A percentile compares a stretch with the other conserved stretches of the same genome.
phyloP scores from a whole-genome alignment of 2,329 filamentous ascomycete genomes.

The Colletotrichum karsti region DNA sequence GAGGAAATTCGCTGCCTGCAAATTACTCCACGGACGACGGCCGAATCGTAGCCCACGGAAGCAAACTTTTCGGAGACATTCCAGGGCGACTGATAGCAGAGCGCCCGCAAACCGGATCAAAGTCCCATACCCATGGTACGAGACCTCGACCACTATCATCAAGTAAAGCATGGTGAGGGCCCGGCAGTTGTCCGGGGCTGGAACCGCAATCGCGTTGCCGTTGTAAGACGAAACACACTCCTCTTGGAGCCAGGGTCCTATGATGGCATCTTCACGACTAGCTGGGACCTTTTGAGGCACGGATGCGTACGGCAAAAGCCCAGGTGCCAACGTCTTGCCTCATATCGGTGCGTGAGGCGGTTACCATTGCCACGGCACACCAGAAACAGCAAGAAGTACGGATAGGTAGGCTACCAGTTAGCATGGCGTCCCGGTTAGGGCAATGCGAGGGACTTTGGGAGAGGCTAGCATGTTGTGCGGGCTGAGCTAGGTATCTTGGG shows the following conservation, averaged over 20 bases:
- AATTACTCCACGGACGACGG: too few species aligned
- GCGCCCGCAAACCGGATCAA: not conserved
- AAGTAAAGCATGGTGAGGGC: not conserved
- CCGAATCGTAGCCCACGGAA: too few species aligned
- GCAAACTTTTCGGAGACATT: too few species aligned
- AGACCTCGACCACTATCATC: not conserved
- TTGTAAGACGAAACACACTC: not conserved
- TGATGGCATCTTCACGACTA: not conserved
- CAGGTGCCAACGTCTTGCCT: not conserved
- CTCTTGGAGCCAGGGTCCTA: not conserved
- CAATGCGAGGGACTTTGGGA: constrained; percentile 16
- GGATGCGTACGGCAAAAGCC: not conserved
- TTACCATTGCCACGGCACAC: too few species aligned
- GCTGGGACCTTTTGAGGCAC: not conserved
- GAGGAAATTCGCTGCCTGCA: too few species aligned
- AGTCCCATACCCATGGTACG: not conserved
- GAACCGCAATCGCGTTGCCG: not conserved
- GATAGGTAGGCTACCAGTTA: not conserved
- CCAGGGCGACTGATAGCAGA: not conserved
- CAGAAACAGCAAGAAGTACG: not conserved
- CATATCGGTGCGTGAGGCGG: not conserved
- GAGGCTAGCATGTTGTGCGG: constrained; percentile 13
- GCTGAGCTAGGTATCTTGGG: constrained; percentile 18
- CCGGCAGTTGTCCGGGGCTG: not conserved
- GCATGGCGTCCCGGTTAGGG: not conserved